Percentiles rank a stretch among this genome's conserved stretches.
Evolutionary conservation across 2,329 filamentous ascomycete genomes (phyloP).

Genomic region (Penicillium sclerotiorum): DNA sequence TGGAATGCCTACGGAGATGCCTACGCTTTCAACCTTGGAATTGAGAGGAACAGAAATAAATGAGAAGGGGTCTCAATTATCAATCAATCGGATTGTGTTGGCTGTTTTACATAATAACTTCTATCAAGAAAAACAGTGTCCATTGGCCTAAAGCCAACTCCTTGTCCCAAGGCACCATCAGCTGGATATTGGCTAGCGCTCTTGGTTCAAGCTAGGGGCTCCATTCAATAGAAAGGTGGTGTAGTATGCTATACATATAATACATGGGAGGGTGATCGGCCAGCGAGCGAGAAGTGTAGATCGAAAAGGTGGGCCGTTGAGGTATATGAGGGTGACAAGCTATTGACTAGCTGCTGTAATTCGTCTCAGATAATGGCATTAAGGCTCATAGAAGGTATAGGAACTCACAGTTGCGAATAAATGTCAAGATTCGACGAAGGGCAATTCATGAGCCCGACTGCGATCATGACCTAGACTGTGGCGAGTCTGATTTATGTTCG

Average conservation of each 20-base stretch:
- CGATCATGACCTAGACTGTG: not conserved
- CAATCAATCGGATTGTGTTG: too few species aligned
- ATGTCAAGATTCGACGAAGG: not conserved
- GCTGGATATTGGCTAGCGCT: too few species aligned
- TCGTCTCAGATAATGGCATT: too few species aligned
- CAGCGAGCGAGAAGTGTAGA: constrained; percentile 21
- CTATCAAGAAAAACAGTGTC: too few species aligned
- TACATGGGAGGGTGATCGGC: constrained; percentile 27
- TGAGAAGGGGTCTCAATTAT: too few species aligned
- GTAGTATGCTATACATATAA: constrained; percentile 33
- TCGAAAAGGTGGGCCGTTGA: constrained; percentile 11
- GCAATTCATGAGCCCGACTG: not conserved
- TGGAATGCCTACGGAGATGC: too few species aligned
- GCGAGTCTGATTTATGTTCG: not conserved
- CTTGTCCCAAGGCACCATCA: too few species aligned
- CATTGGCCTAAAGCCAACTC: not conserved
- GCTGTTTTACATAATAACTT: too few species aligned
- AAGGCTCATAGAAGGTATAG: too few species aligned
- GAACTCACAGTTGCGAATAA: not conserved
- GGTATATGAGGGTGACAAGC: not conserved
- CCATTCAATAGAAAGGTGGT: constrained; percentile 13
- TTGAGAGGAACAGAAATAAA: too few species aligned
- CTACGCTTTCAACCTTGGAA: too few species aligned
- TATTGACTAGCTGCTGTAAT: not conserved
- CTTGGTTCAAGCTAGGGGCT: not conserved